Percentiles rank a stretch among this genome's conserved stretches.
Conservation (phyloP, 805 yeast genomes). For the Wickerhamomyces ciferrii region DNA sequence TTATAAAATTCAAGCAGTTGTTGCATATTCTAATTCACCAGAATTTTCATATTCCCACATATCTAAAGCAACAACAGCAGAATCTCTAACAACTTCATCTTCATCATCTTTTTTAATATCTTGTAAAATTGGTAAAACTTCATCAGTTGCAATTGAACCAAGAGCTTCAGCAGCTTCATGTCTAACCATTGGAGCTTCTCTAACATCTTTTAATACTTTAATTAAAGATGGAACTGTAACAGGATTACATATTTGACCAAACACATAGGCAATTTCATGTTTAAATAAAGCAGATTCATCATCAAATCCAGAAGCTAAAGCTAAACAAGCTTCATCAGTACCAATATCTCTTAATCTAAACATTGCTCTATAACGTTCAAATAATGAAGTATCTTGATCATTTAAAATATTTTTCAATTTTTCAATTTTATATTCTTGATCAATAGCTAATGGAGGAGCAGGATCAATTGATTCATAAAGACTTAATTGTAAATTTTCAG, state of each 20-base stretch:
- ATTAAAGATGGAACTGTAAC: conserved; percentile 84
- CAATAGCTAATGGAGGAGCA: conserved; percentile 91
- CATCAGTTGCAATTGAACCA: conserved; percentile 95
- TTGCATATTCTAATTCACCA: conserved; percentile 68
- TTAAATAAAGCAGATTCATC: conserved; percentile 93
- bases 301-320: conserved; percentile 82
- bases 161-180: conserved; percentile 99
- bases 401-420: conserved; percentile 66
- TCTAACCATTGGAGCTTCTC: conserved; percentile 97
- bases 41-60: conserved; percentile 96
- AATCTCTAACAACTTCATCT: conserved; percentile 90
- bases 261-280: conserved; percentile 97
- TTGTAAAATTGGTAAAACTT: conserved; percentile 83
- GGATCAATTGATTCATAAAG: conserved; percentile 91
- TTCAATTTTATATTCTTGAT: conserved; percentile 52
- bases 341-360: conserved; percentile 95
- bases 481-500: conserved; percentile 69
- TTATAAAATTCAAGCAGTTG: conserved; percentile 14
- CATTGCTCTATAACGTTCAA: conserved; percentile 97
- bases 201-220: conserved; percentile 68
- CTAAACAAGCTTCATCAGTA: conserved; percentile 86
- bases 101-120: conserved; percentile 75
- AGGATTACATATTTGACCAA: conserved; percentile 95
- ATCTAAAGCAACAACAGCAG: conserved; percentile 95
- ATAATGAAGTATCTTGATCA: conserved; percentile 72